phyloP scores from a whole-genome alignment of 2,329 filamentous ascomycete species.

The Zasmidium angulare region DNA sequence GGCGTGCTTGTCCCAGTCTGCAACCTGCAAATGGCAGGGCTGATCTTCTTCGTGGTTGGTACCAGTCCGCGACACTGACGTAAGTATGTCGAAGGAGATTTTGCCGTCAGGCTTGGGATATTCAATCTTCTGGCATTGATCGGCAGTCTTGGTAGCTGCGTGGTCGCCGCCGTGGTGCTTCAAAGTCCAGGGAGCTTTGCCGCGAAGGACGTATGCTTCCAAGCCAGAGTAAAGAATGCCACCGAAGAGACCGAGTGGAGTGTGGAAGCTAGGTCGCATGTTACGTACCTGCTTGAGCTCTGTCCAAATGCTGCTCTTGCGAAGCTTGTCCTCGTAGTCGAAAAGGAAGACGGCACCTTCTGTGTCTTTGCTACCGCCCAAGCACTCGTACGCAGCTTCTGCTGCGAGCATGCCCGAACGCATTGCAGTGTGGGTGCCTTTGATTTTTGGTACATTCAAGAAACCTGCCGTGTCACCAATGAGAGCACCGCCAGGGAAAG shows the following conservation, averaged over 20 bases:
- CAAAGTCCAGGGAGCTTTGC: conserved; percentile 86
- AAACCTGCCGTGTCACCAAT: conserved; percentile 97
- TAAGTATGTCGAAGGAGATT: conserved; percentile 93
- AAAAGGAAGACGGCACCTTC: conserved; percentile 82
- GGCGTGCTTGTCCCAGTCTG: conserved; percentile 91
- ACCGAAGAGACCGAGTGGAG: conserved; percentile 80
- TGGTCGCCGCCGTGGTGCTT: conserved; percentile 79
- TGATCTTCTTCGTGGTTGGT: conserved; percentile 99
- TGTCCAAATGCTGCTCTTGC: conserved; percentile 85
- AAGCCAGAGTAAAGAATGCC: conserved; percentile 90
- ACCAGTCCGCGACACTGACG: conserved; percentile 89
- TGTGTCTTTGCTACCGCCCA: conserved; percentile 53
- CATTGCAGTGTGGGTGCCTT: conserved; percentile 98
- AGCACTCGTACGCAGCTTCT: conserved; percentile 80
- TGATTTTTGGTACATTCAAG: conserved; percentile 96
- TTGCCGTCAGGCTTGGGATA: conserved; percentile 96
- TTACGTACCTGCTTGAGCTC: conserved; percentile 95
- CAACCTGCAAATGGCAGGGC: conserved; percentile 90
- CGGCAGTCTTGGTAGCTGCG: conserved; percentile 74
- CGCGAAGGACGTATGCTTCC: conserved; percentile 84
- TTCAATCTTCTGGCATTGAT: conserved; percentile 81
- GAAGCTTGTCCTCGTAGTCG: conserved; percentile 87
- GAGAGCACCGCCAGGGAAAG: conserved; percentile 91
- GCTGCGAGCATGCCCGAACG: conserved; percentile 95
- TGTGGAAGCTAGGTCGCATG: conserved; percentile 94